Evolutionary conservation across 306 rosid genomes (phyloP).

Genomic region (Aeschynomene evenia): DNA sequence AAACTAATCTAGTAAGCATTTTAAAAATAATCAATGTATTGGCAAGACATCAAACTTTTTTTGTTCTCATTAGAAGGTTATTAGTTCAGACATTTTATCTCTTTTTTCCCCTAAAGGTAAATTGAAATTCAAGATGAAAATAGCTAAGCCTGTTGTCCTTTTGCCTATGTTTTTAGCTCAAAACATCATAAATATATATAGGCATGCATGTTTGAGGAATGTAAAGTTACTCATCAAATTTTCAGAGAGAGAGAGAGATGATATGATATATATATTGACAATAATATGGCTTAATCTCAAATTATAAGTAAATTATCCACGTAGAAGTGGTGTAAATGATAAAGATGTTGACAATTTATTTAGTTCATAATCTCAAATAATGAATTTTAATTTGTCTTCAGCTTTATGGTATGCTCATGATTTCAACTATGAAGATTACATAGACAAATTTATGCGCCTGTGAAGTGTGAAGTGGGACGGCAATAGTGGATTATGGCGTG

Average conservation of each 20-base stretch:
- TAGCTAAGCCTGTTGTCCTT: neutral
- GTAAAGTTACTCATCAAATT: neutral
- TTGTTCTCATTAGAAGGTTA: neutral
- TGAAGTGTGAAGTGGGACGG: constrained; percentile 39
- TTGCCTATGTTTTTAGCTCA: neutral
- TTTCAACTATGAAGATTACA: neutral
- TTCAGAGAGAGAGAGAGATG: no score
- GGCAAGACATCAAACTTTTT: neutral
- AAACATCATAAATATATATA: no score
- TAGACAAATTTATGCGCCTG: neutral
- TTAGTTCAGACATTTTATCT: neutral
- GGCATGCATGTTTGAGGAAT: neutral
- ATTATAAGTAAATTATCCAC: neutral
- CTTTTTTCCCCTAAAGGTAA: neutral
- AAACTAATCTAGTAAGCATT: no score
- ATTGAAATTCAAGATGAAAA: neutral
- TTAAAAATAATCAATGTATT: neutral
- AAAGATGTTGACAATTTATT: neutral
- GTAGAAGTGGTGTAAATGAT: neutral
- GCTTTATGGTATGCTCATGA: neutral
- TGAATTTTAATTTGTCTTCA: neutral
- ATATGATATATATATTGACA: no score
- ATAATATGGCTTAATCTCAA: neutral
- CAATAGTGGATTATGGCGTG: constrained; percentile 33
- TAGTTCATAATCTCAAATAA: neutral